Percentiles rank a stretch among this genome's conserved stretches.
Conservation (phyloP, 257 asterid genomes). For the Fraxinus excelsior region DNA sequence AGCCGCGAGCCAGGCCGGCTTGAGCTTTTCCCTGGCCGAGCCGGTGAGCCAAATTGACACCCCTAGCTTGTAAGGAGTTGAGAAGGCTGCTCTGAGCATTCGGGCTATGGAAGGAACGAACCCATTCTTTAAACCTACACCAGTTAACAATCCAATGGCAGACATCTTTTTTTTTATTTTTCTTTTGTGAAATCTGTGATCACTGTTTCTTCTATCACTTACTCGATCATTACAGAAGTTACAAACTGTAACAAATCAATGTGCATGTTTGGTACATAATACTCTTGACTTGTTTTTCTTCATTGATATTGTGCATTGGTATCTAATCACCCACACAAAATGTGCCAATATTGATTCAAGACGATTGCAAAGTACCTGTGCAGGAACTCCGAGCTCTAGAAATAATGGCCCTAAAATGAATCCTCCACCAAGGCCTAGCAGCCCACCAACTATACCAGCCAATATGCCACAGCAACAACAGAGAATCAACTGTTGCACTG, state of each 20-base stretch:
- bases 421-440: conserved; percentile 74
- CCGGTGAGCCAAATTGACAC: no score
- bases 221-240: background rate
- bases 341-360: background rate
- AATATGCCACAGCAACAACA: conserved; percentile 56
- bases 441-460: conserved; percentile 66
- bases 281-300: background rate
- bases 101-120: background rate
- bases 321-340: background rate
- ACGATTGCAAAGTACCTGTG: conserved; percentile 41
- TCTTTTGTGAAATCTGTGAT: background rate
- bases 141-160: background rate
- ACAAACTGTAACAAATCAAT: background rate
- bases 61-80: background rate
- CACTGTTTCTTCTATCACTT: background rate
- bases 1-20: no score
- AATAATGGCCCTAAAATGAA: conserved; percentile 64
- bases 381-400: conserved; percentile 62
- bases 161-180: background rate
- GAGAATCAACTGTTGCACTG: conserved; percentile 44
- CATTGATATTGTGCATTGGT: background rate
- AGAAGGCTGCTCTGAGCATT: background rate
- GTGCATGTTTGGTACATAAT: background rate
- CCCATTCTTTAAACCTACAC: background rate
- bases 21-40: no score